Conservation (phyloP, 768 basidiomycete genomes). For the Termitomyces sp. region DNA sequence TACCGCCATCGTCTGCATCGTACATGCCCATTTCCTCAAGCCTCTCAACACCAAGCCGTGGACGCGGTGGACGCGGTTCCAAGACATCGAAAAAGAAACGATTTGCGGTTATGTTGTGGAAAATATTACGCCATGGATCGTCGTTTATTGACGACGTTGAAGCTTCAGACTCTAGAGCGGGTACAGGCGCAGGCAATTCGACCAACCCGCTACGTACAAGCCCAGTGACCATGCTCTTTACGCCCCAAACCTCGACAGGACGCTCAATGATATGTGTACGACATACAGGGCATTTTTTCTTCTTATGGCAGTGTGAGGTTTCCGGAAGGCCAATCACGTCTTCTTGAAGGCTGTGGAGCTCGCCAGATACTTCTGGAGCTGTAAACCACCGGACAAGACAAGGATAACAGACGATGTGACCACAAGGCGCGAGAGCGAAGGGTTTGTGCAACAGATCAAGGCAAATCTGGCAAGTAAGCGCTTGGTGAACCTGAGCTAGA, state of each 20-base stretch:
- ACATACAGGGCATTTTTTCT: slow-evolving; percentile 73
- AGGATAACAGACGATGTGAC: slow-evolving; percentile 63
- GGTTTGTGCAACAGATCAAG: slow-evolving; percentile 69
- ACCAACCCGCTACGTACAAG: slow-evolving; percentile 51
- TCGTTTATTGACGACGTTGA: slow-evolving; percentile 20
- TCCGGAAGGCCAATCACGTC: slow-evolving; percentile 28
- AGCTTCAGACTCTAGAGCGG: slow-evolving; percentile 11
- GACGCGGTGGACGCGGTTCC: slow-evolving; percentile 12
- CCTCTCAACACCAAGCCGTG: slow-evolving; percentile 18
- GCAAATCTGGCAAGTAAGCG: slow-evolving; percentile 75
- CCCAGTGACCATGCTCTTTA: slow-evolving; percentile 58
- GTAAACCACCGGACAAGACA: slow-evolving; percentile 80
- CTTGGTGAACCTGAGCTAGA: slow-evolving; percentile 50
- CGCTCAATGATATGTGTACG: slow-evolving; percentile 52
- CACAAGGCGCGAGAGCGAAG: slow-evolving; percentile 70
- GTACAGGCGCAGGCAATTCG: slow-evolving; percentile 21
- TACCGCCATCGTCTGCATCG: slow-evolving; percentile 69
- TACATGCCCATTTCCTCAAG: slow-evolving; percentile 53
- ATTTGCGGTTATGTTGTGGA: slow-evolving; percentile 25
- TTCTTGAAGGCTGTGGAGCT: slow-evolving; percentile 13
- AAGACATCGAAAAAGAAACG: slow-evolving; percentile 13
- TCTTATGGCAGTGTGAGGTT: slow-evolving; percentile 40
- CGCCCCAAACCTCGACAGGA: slow-evolving; percentile 66
- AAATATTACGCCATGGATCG: slow-evolving; percentile 69
- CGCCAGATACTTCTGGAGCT: slow-evolving; percentile 23